Percentiles rank a stretch among this genome's conserved stretches.
Evolutionary conservation across 768 basidiomycete genomes (phyloP).

Genomic region (Nidula microcarpa): DNA sequence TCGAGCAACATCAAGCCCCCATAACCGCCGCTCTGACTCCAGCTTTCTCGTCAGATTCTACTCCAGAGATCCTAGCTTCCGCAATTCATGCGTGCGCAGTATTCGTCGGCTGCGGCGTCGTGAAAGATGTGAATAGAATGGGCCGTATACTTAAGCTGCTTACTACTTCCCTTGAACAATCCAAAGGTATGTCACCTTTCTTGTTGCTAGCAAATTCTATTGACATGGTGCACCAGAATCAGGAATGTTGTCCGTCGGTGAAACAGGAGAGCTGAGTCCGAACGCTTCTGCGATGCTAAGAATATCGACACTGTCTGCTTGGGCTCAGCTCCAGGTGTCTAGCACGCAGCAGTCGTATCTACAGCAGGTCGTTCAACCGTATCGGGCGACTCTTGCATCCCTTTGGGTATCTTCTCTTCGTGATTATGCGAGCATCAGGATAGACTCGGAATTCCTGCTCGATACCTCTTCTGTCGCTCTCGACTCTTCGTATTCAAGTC

Average conservation of each 20-base stretch:
- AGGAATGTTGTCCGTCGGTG: slow-evolving; percentile 82
- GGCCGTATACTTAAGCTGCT: slow-evolving; percentile 90
- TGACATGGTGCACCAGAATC: slow-evolving; percentile 48
- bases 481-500: slow-evolving; percentile 81
- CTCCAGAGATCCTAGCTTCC: slow-evolving; percentile 90
- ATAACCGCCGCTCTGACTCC: slow-evolving; percentile 97
- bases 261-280: slow-evolving; percentile 81
- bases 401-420: slow-evolving; percentile 88
- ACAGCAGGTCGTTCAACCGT: slow-evolving; percentile 75
- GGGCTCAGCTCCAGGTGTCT: slow-evolving; percentile 89
- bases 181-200: slow-evolving; percentile 57
- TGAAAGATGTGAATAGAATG: slow-evolving; percentile 89
- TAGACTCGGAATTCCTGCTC: slow-evolving; percentile 83
- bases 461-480: slow-evolving; percentile 71
- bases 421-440: slow-evolving; percentile 89
- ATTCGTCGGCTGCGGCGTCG: slow-evolving; percentile 93
- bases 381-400: slow-evolving; percentile 67
- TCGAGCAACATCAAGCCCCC: slow-evolving; percentile 98
- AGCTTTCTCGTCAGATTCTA: slow-evolving; percentile 92
- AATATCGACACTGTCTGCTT: slow-evolving; percentile 89
- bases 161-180: slow-evolving; percentile 84
- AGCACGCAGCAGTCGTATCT: slow-evolving; percentile 74
- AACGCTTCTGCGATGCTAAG: slow-evolving; percentile 95
- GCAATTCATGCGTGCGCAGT: slow-evolving; percentile 93
- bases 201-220: not conserved